phyloP scores from a whole-genome alignment of 208 protist species.

The Trypanosoma theileri region DNA sequence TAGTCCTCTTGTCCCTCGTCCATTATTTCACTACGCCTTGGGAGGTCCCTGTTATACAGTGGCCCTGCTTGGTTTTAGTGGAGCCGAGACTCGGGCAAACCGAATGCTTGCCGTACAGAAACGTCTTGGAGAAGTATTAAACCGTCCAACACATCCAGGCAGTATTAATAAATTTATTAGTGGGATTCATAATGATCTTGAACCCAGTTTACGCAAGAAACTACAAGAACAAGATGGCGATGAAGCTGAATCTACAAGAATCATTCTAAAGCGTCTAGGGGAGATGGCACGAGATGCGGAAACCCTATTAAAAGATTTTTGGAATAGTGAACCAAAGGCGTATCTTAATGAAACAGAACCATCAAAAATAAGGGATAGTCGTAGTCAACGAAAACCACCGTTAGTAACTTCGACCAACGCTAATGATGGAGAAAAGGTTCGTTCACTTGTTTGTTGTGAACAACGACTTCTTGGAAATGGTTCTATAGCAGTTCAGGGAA shows the following conservation, averaged over 20 bases:
- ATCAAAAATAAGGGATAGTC: constrained; percentile 20
- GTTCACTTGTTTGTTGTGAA: constrained; percentile 63
- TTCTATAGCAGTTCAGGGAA: constrained; percentile 55
- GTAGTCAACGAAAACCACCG: constrained; percentile 1
- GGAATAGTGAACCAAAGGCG: constrained; percentile 71
- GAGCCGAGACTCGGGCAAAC: constrained; percentile 56
- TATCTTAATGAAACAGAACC: constrained; percentile 52
- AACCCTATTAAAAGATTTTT: constrained; percentile 62
- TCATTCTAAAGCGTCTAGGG: constrained; percentile 56
- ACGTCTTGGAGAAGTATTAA: constrained; percentile 61
- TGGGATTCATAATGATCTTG: constrained; percentile 64
- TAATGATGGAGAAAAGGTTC: constrained; percentile 32
- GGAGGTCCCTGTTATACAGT: constrained; percentile 83
- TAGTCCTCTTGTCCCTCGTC: constrained; percentile 63
- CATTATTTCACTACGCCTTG: constrained; percentile 80
- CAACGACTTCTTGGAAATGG: constrained; percentile 64
- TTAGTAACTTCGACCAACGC: neutral
- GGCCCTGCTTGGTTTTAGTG: constrained; percentile 68
- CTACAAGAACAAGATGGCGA: constrained; percentile 40
- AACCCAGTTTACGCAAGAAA: constrained; percentile 54
- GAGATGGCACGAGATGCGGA: constrained; percentile 78
- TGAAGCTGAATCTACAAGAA: constrained; percentile 35
- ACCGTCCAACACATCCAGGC: constrained; percentile 64
- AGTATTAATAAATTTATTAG: constrained; percentile 76
- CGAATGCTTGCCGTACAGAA: constrained; percentile 73